Evolutionary conservation across 2,329 filamentous ascomycete genomes (phyloP), one percentile per base, ranked within the genome.

Genomic region (Sporothrix dimorphospora): DNA sequence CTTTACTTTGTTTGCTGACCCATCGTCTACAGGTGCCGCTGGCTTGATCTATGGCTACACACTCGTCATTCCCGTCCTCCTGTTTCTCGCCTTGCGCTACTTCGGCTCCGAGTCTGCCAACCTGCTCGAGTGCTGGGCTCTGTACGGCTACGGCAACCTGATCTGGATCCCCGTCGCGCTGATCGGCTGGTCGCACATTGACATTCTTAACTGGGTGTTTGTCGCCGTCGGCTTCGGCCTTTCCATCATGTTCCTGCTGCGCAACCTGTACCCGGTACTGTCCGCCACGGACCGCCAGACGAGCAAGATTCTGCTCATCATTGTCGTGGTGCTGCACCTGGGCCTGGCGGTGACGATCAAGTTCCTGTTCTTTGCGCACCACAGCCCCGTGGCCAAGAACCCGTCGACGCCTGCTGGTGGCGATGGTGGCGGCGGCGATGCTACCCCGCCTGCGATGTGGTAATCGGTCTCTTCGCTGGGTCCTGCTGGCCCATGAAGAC

Each of bases 41-140:
- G 96, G 96, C 5, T 84, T 99, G 77, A 89, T 99, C 75, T 99
- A 99, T 82, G 96, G 96, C 72, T 99, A 99, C 82, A 98, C 96
- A 1, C 87, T 92, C 74, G 85, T 97, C 75, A 90, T 99, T 72
- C 96, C 96, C 3, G 84, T 97, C 75, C 90, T 86, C 11, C 88
- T 99, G 42, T 99, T 95, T 90, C 91, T 91, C 24, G 92, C 93
- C 76, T 85, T 99, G 76, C 93, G 92, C 78, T 99, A 97, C 91
- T 98, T 97, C 82, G 95, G 95, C 72, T 96, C 93, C 81, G 94
- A 97, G 80, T 92, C 90, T 72, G 94, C 95, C 74, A 97, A 97
- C 82, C 84, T 99, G 73, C 88, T 99, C 76, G 96, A 99, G 84
- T 97, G 94, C 85, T 94, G 93, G 90, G 93, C 94, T 73, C 85